Base-by-base conservation (phyloP, 2,329 filamentous ascomycete species). In the Onygenales sp. region DNA sequence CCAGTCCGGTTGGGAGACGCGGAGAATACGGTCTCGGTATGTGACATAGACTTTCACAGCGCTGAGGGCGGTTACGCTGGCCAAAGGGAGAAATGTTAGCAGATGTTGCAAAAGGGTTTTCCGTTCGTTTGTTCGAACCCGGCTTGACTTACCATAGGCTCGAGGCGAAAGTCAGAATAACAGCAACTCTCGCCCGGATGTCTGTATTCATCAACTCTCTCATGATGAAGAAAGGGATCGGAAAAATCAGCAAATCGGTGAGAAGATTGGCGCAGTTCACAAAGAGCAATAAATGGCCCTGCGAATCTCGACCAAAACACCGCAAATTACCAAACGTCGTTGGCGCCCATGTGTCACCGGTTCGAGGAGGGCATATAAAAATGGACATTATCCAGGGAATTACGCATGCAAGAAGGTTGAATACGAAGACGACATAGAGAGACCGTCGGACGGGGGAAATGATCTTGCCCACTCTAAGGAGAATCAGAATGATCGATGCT, bases 181-280 rank as follows among this genome's bases (percentile, higher is more conserved):
- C 66, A n/a, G 71, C 67, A 36, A 71, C 51, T 33, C 67, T 60
- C 32, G 68, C 69, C 51, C 68, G 62, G 13, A 71, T 52, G 2
- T 68, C 66, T 11, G 68, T 66, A 50, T 69, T 70, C 66, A 70
- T 69, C 66, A 72, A 66, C 53, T 66, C 63, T 47, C 68, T 60
- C 32, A 70, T 69, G 38, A 72, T 68, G 43, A 71, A 68, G 54
- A 70, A 70, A 1, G 69, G 69, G 44, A 72, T 72, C 1, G 69
- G 69, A 13, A 72, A 67, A 41, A 72, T 69, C 51, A 72, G 60
- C 11, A 70, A 56, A 54, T 72, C 69, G 51, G 69, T 72, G 32
- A 72, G 61, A 14, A 72, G 63, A 50, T 71, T 72, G 49, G 69
- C 68, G 58, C 68, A 70, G n/a, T 69, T 71, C 36, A 69, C 62